Evolutionary conservation across 139 green algal genomes (phyloP).

Genomic region (Marvania coccoides): DNA sequence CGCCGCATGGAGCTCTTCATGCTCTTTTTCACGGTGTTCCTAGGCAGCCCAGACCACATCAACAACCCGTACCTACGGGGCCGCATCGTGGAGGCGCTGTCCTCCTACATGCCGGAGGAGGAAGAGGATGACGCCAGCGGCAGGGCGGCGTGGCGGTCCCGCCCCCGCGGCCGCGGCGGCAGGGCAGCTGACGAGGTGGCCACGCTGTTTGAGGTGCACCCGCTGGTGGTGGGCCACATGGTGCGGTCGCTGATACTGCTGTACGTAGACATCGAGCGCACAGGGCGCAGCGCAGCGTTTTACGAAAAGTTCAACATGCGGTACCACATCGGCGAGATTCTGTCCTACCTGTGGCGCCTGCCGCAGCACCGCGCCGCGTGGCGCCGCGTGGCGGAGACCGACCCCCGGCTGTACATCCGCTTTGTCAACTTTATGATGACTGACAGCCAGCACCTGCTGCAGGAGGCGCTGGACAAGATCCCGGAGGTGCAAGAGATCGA

Average conservation of each 20-base stretch:
- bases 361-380: slow-evolving; percentile 22
- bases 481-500: slow-evolving; percentile 62
- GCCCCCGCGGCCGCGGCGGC: background rate
- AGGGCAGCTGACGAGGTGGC: slow-evolving; percentile 14
- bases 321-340: slow-evolving; percentile 70
- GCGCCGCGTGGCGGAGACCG: slow-evolving; percentile 14
- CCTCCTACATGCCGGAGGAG: slow-evolving; percentile 20
- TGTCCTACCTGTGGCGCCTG: slow-evolving; percentile 75
- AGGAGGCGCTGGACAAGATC: slow-evolving; percentile 81
- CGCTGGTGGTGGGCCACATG: slow-evolving; percentile 65
- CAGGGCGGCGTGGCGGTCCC: background rate
- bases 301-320: slow-evolving; percentile 93
- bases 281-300: slow-evolving; percentile 68
- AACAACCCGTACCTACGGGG: slow-evolving; percentile 77
- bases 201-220: slow-evolving; percentile 76
- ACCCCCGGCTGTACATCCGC: slow-evolving; percentile 33
- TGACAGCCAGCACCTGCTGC: slow-evolving; percentile 84
- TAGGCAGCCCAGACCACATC: slow-evolving; percentile 57
- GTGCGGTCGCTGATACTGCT: slow-evolving; percentile 71
- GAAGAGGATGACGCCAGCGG: slow-evolving; percentile 1
- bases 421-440: slow-evolving; percentile 94
- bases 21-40: slow-evolving; percentile 58
- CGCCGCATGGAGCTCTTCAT: slow-evolving; percentile 55
- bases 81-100: slow-evolving; percentile 76
- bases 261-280: slow-evolving; percentile 81